Evolutionary conservation across 257 asterid genomes (phyloP).

Genomic region (Paulownia fortunei): DNA sequence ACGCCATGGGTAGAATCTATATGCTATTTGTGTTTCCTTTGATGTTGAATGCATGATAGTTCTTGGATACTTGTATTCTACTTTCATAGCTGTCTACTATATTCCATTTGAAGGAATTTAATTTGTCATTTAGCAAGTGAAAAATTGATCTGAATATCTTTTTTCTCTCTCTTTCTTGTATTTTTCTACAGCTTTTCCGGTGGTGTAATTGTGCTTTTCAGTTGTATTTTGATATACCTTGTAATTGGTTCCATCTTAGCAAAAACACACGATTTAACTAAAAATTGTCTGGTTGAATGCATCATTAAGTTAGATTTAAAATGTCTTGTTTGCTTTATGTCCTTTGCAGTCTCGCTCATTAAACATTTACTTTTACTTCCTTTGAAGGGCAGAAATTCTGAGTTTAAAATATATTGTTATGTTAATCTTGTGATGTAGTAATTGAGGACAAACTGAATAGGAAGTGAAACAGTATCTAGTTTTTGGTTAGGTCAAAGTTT

Average conservation of each 20-base stretch:
- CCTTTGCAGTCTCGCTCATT: not conserved
- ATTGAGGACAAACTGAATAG: not conserved
- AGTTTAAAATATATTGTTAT: not conserved
- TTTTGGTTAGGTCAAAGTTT: not conserved
- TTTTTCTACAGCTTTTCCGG: too few relatives aligned
- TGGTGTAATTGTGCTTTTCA: not conserved
- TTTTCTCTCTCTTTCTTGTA: not conserved
- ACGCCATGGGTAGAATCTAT: slow-evolving; percentile 62
- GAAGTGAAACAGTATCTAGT: slow-evolving; percentile 4
- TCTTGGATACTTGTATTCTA: not conserved
- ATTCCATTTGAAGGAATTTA: not conserved
- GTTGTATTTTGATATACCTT: not conserved
- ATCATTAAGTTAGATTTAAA: not conserved
- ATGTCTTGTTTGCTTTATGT: not conserved
- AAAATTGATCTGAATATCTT: not conserved
- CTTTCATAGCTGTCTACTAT: not conserved
- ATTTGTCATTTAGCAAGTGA: not conserved
- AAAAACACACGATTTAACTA: not conserved
- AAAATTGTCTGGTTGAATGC: not conserved
- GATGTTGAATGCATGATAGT: slow-evolving; percentile 19
- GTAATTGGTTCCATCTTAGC: not conserved
- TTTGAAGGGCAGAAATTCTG: not conserved
- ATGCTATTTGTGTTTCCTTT: slow-evolving; percentile 19
- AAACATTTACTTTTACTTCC: not conserved
- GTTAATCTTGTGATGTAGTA: not conserved